Percentiles rank a stretch among this genome's conserved stretches.
phyloP scores from a whole-genome alignment of 2,329 filamentous ascomycete genomes.

The Eurotiales sp. region DNA sequence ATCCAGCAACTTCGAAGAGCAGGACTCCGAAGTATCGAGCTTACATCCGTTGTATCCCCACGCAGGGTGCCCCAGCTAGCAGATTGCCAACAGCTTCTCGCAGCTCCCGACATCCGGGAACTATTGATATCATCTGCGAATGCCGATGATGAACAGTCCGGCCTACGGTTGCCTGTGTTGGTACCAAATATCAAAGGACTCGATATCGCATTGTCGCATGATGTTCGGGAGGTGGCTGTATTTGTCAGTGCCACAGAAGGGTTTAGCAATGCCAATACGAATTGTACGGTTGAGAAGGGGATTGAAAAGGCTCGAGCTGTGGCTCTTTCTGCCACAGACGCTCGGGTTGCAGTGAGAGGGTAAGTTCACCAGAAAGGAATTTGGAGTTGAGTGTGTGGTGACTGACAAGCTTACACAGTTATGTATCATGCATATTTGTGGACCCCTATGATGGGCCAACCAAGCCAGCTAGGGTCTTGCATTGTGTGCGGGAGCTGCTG shows the following conservation, averaged over 20 bases:
- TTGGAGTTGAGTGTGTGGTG: neutral
- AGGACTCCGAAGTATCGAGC: conserved; percentile 70
- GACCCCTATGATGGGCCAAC: conserved; percentile 53
- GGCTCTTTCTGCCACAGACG: conserved; percentile 22
- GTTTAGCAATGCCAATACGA: conserved; percentile 42
- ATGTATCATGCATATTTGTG: conserved; percentile 40
- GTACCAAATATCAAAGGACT: conserved; percentile 41
- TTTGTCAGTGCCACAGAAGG: conserved; percentile 42
- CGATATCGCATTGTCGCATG: conserved; percentile 54
- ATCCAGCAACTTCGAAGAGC: conserved; percentile 66
- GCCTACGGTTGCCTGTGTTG: conserved; percentile 34
- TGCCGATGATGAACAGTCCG: neutral
- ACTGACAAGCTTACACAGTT: conserved; percentile 13
- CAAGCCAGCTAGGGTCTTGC: conserved; percentile 48
- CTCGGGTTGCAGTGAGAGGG: conserved; percentile 34
- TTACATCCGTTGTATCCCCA: conserved; percentile 76
- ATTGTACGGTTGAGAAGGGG: conserved; percentile 38
- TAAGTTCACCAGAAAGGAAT: conserved; percentile 13
- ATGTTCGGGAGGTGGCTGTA: conserved; percentile 37
- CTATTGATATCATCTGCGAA: conserved; percentile 38
- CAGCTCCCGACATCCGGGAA: conserved; percentile 42
- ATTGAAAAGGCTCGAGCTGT: conserved; percentile 33
- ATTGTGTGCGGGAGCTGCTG: conserved; percentile 57
- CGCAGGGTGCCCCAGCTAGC: conserved; percentile 79
- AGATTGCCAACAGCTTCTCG: conserved; percentile 27